Conservation (phyloP, 768 basidiomycete species). For the Lenzites betulinus region DNA sequence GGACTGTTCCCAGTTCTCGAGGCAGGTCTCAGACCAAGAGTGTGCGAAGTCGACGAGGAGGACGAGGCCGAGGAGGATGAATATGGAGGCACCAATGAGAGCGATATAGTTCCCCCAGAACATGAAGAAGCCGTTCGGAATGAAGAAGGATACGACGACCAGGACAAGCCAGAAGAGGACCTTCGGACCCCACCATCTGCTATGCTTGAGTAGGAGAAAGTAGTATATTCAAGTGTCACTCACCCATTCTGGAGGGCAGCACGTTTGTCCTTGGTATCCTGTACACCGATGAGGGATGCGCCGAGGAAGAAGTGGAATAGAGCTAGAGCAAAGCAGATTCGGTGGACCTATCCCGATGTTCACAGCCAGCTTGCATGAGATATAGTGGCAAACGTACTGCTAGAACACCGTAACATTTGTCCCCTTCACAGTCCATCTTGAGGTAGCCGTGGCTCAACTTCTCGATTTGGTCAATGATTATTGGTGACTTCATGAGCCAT, state of each 20-base stretch:
- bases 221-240: neutral
- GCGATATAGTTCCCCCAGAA: constrained; percentile 96
- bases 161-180: constrained; percentile 87
- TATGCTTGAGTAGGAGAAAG: neutral
- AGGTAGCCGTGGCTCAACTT: constrained; percentile 96
- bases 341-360: constrained; percentile 65
- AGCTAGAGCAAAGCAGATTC: constrained; percentile 93
- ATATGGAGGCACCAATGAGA: constrained; percentile 88
- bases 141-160: constrained; percentile 83
- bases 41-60: constrained; percentile 99
- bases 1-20: constrained; percentile 92
- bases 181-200: constrained; percentile 99
- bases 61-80: constrained; percentile 96
- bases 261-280: constrained; percentile 88
- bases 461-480: constrained; percentile 84
- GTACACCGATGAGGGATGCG: constrained; percentile 78
- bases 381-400: constrained; percentile 61
- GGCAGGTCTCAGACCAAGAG: constrained; percentile 96
- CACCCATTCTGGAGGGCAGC: constrained; percentile 98
- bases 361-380: neutral
- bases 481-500: constrained; percentile 93
- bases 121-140: constrained; percentile 97
- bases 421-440: constrained; percentile 94
- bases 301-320: constrained; percentile 87
- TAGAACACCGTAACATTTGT: constrained; percentile 94